Base-by-base conservation (phyloP, 1,284 basidiomycete genomes). In the Ustilago loliicola region DNA sequence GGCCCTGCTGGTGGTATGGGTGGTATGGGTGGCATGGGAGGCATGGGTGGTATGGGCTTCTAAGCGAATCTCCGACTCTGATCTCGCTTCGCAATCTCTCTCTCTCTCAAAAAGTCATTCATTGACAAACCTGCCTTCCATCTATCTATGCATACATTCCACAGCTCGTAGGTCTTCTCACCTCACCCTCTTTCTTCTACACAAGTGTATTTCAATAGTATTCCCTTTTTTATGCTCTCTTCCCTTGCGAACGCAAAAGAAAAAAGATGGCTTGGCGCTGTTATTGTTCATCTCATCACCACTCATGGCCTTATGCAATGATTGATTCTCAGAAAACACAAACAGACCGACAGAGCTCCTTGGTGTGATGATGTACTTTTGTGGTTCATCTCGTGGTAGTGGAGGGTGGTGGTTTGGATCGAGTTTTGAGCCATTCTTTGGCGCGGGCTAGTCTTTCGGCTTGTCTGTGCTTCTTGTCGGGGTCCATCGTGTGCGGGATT, bases 1-100 rank as follows among this genome's bases (percentile, higher is more conserved):
- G 90, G 91, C 78, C 87, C 92, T 6, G 88, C 89, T 0, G 85
- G 79, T 36, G 62, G 65, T 15, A 64, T 59, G 48, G 80, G 86
- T 40, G 87, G 84, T 55, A 83, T 83, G 83, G 85, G 83, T 19
- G 88, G 87, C n/a, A 87, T 87, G 84, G 83, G 83, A 25, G 84
- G 84, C 13, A 85, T 85, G 85, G 83, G 85, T 55, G 83, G 83
- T 38, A 85, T 83, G 78, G 80, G 80, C 62, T 80, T 82, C 74
- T 82, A 82, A 82, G 54, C 58, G 17, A 25, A 21, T 57, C 45
- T 1, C 42, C 21, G 21, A 8, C 21, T 30, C 23, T 25, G n/a
- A n/a, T 15, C 15, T 38, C 56, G 3, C 11, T 11, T 34, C 32
- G 7, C 32, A 5, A 34, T 19, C 13, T 23, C 30, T 53, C 30